Percentiles rank a stretch among this genome's conserved stretches.
These are phyloP conservation scores for Physcia stellaris DNA, from an alignment of 495 filamentous ascomycete genomes.

Conservation along the genomic window DNA sequence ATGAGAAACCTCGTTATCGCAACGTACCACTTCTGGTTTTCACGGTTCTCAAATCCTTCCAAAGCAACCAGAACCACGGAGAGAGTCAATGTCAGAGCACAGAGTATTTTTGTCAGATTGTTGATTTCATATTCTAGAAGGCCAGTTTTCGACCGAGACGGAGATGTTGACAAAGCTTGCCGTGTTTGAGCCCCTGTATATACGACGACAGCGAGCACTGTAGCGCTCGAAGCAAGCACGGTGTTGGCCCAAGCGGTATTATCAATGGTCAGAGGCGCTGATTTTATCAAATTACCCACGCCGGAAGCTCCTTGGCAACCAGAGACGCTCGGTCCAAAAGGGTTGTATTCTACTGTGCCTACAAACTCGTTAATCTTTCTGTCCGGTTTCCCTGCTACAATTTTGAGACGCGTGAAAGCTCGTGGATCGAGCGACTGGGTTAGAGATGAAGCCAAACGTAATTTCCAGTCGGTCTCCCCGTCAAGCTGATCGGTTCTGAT, in stretches of 20 bases:
- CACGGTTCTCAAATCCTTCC: conserved; percentile 60
- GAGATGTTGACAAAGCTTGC: conserved; percentile 83
- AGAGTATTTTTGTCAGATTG: conserved; percentile 93
- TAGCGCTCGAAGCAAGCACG: conserved; percentile 82
- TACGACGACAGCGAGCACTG: conserved; percentile 73
- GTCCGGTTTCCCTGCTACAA: conserved; percentile 79
- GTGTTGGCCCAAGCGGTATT: conserved; percentile 99
- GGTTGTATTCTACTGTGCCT: conserved; percentile 59
- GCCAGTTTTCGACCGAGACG: conserved; percentile 83
- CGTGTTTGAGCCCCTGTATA: conserved; percentile 94
- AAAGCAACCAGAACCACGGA: conserved; percentile 84
- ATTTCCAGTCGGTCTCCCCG: conserved; percentile 98
- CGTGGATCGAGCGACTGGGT: conserved; percentile 58
- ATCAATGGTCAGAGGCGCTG: conserved; percentile 75
- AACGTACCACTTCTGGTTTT: conserved; percentile 67
- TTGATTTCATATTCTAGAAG: conserved; percentile 95
- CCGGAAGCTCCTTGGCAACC: conserved; percentile 13
- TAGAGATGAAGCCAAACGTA: conserved; percentile 71
- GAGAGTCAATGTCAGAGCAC: conserved; percentile 68
- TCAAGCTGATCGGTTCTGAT: conserved; percentile 97
- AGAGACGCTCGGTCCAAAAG: too few species aligned
- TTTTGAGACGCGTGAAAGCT: conserved; percentile 57
- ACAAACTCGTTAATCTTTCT: conserved; percentile 87
- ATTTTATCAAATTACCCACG: conserved; percentile 20
- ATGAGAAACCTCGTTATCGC: conserved; percentile 93